phyloP scores from a whole-genome alignment of 2,329 filamentous ascomycete genomes.

The Cladosporium sp. region DNA sequence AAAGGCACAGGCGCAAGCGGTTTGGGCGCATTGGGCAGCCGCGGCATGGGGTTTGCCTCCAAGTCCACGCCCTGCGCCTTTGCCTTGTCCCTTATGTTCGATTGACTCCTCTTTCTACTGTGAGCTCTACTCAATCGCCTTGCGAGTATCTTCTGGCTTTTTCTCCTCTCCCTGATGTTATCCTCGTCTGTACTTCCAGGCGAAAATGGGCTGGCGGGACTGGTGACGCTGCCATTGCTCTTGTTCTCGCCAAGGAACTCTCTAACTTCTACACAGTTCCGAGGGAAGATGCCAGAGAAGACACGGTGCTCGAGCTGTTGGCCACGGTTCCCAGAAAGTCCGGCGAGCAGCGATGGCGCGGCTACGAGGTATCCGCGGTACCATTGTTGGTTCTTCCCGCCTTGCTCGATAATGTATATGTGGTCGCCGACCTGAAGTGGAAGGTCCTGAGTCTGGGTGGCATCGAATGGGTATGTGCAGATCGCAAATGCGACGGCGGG shows the following conservation, averaged over 20 bases:
- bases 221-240: slow-evolving; percentile 20
- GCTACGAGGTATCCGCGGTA: slow-evolving; percentile 92
- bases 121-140: slow-evolving; percentile 27
- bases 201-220: background rate
- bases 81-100: slow-evolving; percentile 10
- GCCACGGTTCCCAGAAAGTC: slow-evolving; percentile 83
- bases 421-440: slow-evolving; percentile 98
- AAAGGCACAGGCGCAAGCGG: slow-evolving; percentile 92
- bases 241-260: slow-evolving; percentile 80
- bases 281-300: slow-evolving; percentile 96
- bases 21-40: slow-evolving; percentile 66
- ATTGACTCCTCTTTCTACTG: slow-evolving; percentile 25
- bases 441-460: slow-evolving; percentile 81
- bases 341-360: slow-evolving; percentile 86
- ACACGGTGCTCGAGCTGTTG: slow-evolving; percentile 93
- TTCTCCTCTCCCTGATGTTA: slow-evolving; percentile 20
- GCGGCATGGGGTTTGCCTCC: slow-evolving; percentile 34
- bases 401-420: slow-evolving; percentile 97
- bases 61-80: slow-evolving; percentile 20
- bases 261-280: slow-evolving; percentile 89
- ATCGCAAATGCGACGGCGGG: slow-evolving; percentile 97
- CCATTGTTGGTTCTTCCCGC: slow-evolving; percentile 79
- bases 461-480: slow-evolving; percentile 88
- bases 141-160: slow-evolving; percentile 27
- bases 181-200: slow-evolving; percentile 15